phyloP scores from a whole-genome alignment of 2,329 filamentous ascomycete species.

The Pezicula radicicola region DNA sequence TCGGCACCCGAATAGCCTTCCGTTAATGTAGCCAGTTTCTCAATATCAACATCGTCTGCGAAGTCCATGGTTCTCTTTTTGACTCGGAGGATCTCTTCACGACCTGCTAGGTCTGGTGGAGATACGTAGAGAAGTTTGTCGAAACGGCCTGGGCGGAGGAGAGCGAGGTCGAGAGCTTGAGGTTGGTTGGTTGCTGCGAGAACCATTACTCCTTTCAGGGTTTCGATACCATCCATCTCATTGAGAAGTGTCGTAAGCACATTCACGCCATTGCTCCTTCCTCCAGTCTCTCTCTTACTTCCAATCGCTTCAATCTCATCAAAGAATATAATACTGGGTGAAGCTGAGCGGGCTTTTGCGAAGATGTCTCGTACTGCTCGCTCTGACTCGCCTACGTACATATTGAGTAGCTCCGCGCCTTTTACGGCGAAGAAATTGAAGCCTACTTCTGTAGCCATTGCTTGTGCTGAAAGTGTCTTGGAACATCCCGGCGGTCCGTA shows the following conservation, averaged over 20 bases:
- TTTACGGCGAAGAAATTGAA: conserved; percentile 96
- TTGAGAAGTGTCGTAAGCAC: conserved; percentile 87
- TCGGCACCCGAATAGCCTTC: conserved; percentile 87
- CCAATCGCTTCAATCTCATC: conserved; percentile 90
- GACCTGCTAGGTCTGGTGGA: conserved; percentile 69
- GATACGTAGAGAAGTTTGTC: conserved; percentile 84
- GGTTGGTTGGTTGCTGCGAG: conserved; percentile 91
- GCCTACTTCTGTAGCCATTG: conserved; percentile 83
- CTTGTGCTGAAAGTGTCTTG: conserved; percentile 89
- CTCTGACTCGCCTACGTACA: conserved; percentile 96
- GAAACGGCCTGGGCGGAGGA: conserved; percentile 82
- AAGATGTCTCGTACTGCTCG: conserved; percentile 83
- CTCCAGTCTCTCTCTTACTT: conserved; percentile 42
- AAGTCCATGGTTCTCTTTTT: conserved; percentile 61
- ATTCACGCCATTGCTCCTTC: conserved; percentile 60
- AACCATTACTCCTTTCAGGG: conserved; percentile 77
- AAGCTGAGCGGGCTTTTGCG: conserved; percentile 77
- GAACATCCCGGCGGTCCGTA: conserved; percentile 94
- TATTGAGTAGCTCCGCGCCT: conserved; percentile 88
- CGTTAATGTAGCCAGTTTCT: conserved; percentile 58
- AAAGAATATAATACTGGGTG: conserved; percentile 93
- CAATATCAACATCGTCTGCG: conserved; percentile 61
- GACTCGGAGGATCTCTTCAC: conserved; percentile 73
- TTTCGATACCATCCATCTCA: conserved; percentile 94
- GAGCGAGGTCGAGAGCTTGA: conserved; percentile 78